These are phyloP conservation scores for Fistulifera solaris DNA, from an alignment of 108 stramenopile genomes.

Conservation along the genomic window DNA sequence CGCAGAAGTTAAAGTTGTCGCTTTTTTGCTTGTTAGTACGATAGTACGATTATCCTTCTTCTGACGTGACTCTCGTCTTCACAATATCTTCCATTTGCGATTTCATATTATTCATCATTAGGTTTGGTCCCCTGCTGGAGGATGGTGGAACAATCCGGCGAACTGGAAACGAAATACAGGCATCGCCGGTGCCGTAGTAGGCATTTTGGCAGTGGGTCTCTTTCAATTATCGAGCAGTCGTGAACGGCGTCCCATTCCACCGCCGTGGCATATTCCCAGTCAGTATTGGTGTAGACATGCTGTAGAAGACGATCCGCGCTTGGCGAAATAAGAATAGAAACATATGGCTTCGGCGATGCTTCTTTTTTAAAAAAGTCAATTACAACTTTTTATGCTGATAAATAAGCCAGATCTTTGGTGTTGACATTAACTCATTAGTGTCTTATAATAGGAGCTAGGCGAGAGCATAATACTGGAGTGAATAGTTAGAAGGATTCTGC, in stretches of 20 bases:
- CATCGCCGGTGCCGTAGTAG: conserved; percentile 38
- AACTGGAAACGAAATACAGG: conserved; percentile 71
- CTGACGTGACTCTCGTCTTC: background rate
- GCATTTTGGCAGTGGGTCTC: conserved; percentile 26
- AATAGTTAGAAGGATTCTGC: no score
- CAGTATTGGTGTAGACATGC: conserved; percentile 46
- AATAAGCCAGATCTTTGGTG: no score
- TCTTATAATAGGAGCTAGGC: no score
- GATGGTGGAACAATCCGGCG: conserved; percentile 76
- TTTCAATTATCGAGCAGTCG: conserved; percentile 58
- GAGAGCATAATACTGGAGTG: no score
- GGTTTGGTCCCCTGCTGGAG: conserved; percentile 84
- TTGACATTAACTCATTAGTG: no score
- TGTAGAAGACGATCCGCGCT: conserved; percentile 37
- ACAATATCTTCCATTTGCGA: background rate
- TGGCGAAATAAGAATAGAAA: conserved; percentile 12
- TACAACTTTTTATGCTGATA: no score
- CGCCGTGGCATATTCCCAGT: conserved; percentile 31
- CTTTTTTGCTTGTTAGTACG: background rate
- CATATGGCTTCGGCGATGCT: no score
- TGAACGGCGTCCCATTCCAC: conserved; percentile 67
- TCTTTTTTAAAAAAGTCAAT: no score
- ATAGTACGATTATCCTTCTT: background rate
- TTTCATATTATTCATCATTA: conserved; percentile 7
- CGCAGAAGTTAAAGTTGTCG: background rate